Conservation (phyloP, 2,329 filamentous ascomycete species). For the Arthrobotrys entomopaga region DNA sequence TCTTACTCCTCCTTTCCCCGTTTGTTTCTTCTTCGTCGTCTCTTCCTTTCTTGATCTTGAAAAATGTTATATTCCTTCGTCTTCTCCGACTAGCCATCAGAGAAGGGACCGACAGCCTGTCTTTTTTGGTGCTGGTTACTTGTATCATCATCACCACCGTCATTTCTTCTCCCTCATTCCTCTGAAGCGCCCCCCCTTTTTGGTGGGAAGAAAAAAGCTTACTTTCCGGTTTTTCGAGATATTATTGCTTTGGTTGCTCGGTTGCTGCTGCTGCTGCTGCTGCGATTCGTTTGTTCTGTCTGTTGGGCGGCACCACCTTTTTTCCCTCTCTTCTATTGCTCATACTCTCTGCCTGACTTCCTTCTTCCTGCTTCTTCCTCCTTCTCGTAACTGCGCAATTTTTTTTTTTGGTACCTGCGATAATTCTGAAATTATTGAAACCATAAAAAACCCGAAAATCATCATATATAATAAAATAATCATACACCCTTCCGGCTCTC, state of each 20-base stretch:
- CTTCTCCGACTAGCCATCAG: not conserved
- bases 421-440: not conserved
- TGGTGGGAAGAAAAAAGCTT: too few relatives aligned
- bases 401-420: not conserved
- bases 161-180: too few relatives aligned
- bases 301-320: constrained; percentile 2
- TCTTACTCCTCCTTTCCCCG: not conserved
- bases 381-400: not conserved
- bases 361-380: not conserved
- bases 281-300: constrained; percentile 5
- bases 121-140: too few relatives aligned
- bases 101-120: too few relatives aligned
- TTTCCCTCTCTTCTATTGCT: not conserved
- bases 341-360: not conserved
- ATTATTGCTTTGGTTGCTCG: too few relatives aligned
- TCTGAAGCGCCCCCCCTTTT: too few relatives aligned
- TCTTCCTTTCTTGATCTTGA: not conserved
- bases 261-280: not conserved
- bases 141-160: too few relatives aligned
- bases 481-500: not conserved
- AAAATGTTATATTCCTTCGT: not conserved
- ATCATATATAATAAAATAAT: not conserved
- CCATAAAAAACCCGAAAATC: not conserved
- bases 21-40: not conserved
- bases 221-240: not conserved